Evolutionary conservation across 805 yeast species (phyloP).

Genomic region (Cyberlindnera nakhonratchasimensis): DNA sequence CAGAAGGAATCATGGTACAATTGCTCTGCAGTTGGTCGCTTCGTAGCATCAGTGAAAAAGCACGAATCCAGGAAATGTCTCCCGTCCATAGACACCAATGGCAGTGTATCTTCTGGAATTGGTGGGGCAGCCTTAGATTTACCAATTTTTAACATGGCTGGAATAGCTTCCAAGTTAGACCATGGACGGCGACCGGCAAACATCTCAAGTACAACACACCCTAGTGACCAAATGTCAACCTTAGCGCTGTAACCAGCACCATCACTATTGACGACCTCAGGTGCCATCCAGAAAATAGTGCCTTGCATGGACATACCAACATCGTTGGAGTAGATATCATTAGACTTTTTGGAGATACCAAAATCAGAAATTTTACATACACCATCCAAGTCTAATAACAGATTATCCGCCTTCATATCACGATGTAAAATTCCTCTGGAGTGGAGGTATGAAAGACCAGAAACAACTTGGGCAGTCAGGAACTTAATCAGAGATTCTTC

Average conservation of each 20-base stretch:
- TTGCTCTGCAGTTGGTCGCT: slow-evolving; percentile 80
- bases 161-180: slow-evolving; percentile 92
- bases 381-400: slow-evolving; percentile 86
- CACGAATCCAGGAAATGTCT: slow-evolving; percentile 71
- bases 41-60: slow-evolving; percentile 73
- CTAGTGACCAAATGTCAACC: slow-evolving; percentile 96
- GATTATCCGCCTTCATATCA: slow-evolving; percentile 91
- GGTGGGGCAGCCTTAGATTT: slow-evolving; percentile 91
- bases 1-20: slow-evolving; percentile 56
- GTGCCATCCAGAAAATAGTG: slow-evolving; percentile 99
- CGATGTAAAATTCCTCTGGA: slow-evolving; percentile 85
- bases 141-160: slow-evolving; percentile 89
- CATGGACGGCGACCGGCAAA: slow-evolving; percentile 97
- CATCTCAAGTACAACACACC: slow-evolving; percentile 97
- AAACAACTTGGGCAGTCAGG: slow-evolving; percentile 73
- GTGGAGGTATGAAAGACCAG: slow-evolving; percentile 86
- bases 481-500: slow-evolving; percentile 72
- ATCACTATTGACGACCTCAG: slow-evolving; percentile 90
- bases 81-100: slow-evolving; percentile 61
- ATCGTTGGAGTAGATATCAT: slow-evolving; percentile 83
- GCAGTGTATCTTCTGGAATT: slow-evolving; percentile 82
- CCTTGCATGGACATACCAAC: slow-evolving; percentile 99
- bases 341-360: slow-evolving; percentile 86
- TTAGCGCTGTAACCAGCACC: slow-evolving; percentile 96
- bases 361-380: slow-evolving; percentile 94